Evolutionary conservation across 805 yeast species (phyloP).

Genomic region (Hanseniaspora hatyaiensis): DNA sequence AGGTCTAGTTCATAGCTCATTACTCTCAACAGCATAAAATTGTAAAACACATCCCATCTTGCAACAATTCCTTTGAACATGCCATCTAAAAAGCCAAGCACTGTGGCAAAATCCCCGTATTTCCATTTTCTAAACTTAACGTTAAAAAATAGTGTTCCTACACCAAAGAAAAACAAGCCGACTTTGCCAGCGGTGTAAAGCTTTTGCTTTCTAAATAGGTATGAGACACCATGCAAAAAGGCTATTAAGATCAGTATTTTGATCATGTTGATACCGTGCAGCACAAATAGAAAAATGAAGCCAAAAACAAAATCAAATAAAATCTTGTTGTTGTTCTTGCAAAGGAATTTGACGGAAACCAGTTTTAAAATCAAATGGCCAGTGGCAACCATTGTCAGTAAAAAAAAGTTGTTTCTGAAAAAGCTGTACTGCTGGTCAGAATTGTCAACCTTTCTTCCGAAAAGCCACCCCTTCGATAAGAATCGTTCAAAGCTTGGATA

Average conservation of each 20-base stretch:
- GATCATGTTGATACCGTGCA: slow-evolving; percentile 67
- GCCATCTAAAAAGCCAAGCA: slow-evolving; percentile 38
- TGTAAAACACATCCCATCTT: slow-evolving; percentile 94
- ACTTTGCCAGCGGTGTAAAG: slow-evolving; percentile 15
- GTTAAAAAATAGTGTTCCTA: slow-evolving; percentile 67
- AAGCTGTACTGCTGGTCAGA: slow-evolving; percentile 82
- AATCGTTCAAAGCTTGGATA: slow-evolving; percentile 50
- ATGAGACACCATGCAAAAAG: slow-evolving; percentile 3
- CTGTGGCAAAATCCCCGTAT: slow-evolving; percentile 31
- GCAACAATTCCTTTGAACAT: slow-evolving; percentile 63
- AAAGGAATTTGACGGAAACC: slow-evolving; percentile 14
- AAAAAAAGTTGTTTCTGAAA: slow-evolving; percentile 67
- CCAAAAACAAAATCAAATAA: slow-evolving; percentile 70
- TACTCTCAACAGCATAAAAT: slow-evolving; percentile 75
- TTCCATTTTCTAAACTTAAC: slow-evolving; percentile 49
- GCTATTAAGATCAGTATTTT: slow-evolving; percentile 23
- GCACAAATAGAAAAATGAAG: slow-evolving; percentile 48
- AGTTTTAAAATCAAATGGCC: slow-evolving; percentile 47
- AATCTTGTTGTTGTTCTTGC: slow-evolving; percentile 32
- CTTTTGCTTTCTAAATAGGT: slow-evolving; percentile 15
- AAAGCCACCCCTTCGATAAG: slow-evolving; percentile 74
- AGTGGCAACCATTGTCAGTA: slow-evolving; percentile 44
- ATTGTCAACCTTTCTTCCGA: slow-evolving; percentile 83
- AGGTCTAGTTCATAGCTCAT: slow-evolving; percentile 75
- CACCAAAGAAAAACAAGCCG: slow-evolving; percentile 65